Conservation (phyloP, 768 basidiomycete species). For the Serpula lacrymans region DNA sequence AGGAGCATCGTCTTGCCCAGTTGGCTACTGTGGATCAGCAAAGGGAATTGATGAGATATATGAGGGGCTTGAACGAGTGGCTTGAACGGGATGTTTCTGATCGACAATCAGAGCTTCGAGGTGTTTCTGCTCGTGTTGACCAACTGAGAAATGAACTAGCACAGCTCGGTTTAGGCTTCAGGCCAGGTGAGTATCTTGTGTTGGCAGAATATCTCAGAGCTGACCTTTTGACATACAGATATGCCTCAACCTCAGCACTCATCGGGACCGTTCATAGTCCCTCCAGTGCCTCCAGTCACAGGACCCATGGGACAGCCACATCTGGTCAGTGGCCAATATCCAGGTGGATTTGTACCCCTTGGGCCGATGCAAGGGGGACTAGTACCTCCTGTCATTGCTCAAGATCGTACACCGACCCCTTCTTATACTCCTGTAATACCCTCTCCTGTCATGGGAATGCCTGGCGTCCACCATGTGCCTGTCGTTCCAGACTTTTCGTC, state of each 20-base stretch:
- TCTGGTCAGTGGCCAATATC: slow-evolving; percentile 13
- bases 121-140: slow-evolving; percentile 61
- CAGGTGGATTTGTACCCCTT: slow-evolving; percentile 22
- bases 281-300: slow-evolving; percentile 16
- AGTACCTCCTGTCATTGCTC: slow-evolving; percentile 22
- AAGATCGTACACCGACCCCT: slow-evolving; percentile 3
- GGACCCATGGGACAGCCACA: slow-evolving; percentile 13
- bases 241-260: slow-evolving; percentile 23
- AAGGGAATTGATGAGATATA: slow-evolving; percentile 76
- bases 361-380: slow-evolving; percentile 2
- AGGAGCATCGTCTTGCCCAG: slow-evolving; percentile 79
- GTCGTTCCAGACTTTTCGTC: slow-evolving; percentile 32
- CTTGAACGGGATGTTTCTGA: slow-evolving; percentile 74
- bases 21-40: slow-evolving; percentile 76
- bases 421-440: slow-evolving; percentile 24
- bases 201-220: no score
- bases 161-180: slow-evolving; percentile 41
- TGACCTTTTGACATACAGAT: slow-evolving; percentile 6
- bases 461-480: slow-evolving; percentile 22
- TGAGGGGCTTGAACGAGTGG: slow-evolving; percentile 76
- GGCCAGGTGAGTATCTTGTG: slow-evolving; percentile 37
- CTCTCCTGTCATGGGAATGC: slow-evolving; percentile 17
- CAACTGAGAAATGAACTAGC: slow-evolving; percentile 42
- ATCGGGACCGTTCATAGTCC: slow-evolving; percentile 16
- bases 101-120: slow-evolving; percentile 69